Evolutionary conservation across 2,329 filamentous ascomycete species (phyloP).

Genomic region (Colletotrichum lini): DNA sequence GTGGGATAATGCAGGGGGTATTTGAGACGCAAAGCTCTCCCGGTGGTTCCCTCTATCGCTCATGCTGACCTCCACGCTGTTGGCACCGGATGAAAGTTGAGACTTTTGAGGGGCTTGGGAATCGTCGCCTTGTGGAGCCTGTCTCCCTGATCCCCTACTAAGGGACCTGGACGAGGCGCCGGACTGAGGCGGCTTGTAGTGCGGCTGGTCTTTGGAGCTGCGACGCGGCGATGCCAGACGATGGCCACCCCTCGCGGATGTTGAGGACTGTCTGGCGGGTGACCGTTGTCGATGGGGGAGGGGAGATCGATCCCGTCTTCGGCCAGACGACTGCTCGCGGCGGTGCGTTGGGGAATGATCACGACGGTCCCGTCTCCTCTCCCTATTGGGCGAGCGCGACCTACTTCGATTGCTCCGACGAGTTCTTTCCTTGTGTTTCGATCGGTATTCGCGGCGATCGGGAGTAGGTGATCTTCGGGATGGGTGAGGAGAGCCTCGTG

Average conservation of each 20-base stretch:
- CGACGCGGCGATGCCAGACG: slow-evolving; percentile 33
- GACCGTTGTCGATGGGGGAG: slow-evolving; percentile 28
- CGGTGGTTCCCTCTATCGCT: slow-evolving; percentile 51
- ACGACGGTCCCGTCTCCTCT: slow-evolving; percentile 22
- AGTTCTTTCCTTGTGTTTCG: slow-evolving; percentile 32
- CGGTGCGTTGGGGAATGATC: slow-evolving; percentile 30
- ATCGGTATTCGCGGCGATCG: slow-evolving; percentile 28
- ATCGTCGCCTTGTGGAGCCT: slow-evolving; percentile 34
- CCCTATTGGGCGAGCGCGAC: slow-evolving; percentile 39
- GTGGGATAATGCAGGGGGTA: slow-evolving; percentile 53
- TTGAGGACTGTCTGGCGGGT: slow-evolving; percentile 22
- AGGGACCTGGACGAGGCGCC: slow-evolving; percentile 38
- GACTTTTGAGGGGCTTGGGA: slow-evolving; percentile 29
- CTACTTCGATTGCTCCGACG: slow-evolving; percentile 37
- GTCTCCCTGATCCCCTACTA: slow-evolving; percentile 39
- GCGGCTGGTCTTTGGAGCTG: slow-evolving; percentile 33
- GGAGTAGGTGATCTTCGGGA: slow-evolving; percentile 34
- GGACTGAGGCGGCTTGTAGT: slow-evolving; percentile 21
- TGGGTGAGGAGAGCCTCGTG: slow-evolving; percentile 28
- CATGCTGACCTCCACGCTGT: slow-evolving; percentile 55
- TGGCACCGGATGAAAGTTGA: slow-evolving; percentile 50
- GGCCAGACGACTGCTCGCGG: slow-evolving; percentile 31
- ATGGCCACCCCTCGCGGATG: slow-evolving; percentile 20
- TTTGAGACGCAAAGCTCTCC: slow-evolving; percentile 49
- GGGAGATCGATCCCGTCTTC: slow-evolving; percentile 36